A percentile compares a stretch with the other conserved stretches of the same genome.
Evolutionary conservation across 163 green algal genomes (phyloP).

Genomic region (Botryococcus braunii): DNA sequence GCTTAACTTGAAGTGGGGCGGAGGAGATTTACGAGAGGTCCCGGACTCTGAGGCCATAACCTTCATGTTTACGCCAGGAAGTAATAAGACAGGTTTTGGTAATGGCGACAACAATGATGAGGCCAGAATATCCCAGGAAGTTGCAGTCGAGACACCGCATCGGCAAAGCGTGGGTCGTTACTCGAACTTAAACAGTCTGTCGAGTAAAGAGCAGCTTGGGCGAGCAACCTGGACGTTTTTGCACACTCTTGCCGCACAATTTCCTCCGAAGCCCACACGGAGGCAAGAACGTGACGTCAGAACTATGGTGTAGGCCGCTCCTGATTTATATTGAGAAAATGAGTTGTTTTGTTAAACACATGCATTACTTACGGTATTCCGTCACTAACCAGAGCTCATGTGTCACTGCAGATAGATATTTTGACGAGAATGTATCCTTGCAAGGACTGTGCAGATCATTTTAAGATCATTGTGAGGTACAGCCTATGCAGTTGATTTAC

Average conservation of each 20-base stretch:
- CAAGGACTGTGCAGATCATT: constrained; percentile 75
- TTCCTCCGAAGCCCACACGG: constrained; percentile 57
- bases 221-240: constrained; percentile 81
- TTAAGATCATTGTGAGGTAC: constrained; percentile 65
- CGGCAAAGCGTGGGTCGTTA: neutral
- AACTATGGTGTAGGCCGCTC: no score
- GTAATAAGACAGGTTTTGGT: neutral
- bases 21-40: neutral
- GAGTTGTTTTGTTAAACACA: no score
- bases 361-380: neutral
- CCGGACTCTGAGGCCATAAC: neutral
- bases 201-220: constrained; percentile 58
- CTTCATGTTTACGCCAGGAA: neutral
- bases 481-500: neutral
- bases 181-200: neutral
- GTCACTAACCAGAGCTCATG: neutral
- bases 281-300: constrained; percentile 66
- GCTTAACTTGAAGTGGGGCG: neutral
- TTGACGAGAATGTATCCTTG: constrained; percentile 86
- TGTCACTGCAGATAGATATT: constrained; percentile 39
- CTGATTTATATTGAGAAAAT: neutral
- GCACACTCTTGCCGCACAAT: constrained; percentile 84
- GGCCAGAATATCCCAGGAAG: no score
- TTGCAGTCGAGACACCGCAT: neutral
- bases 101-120: neutral